phyloP scores from a whole-genome alignment of 2,329 filamentous ascomycete genomes.

The Ophiostoma sp. region DNA sequence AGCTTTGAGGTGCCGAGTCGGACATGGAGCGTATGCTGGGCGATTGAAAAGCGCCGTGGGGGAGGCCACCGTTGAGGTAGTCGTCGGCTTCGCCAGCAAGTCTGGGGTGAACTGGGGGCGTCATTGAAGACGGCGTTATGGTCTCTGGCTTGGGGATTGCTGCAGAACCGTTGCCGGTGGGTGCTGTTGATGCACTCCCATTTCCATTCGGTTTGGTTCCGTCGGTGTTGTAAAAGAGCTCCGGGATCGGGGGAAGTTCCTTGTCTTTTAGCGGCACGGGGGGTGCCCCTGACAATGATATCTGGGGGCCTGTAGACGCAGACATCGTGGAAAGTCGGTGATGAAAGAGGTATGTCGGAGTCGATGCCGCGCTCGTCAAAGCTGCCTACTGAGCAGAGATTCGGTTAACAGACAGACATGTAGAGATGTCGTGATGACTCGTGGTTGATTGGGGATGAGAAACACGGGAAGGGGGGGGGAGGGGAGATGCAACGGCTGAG shows the following conservation, averaged over 20 bases:
- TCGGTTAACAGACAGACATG: neutral
- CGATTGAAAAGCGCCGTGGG: constrained; percentile 28
- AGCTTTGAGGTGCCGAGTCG: neutral
- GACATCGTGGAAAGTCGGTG: constrained; percentile 2
- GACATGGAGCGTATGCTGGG: neutral
- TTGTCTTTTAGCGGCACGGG: constrained; percentile 18
- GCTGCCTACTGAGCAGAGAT: neutral
- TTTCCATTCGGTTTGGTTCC: constrained; percentile 10
- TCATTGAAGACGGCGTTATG: neutral
- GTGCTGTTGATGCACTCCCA: neutral
- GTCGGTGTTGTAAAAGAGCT: neutral
- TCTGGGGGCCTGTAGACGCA: neutral
- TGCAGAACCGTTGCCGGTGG: constrained; percentile 13
- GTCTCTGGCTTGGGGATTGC: neutral
- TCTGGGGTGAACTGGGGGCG: neutral
- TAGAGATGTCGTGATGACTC: neutral
- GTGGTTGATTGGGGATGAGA: neutral
- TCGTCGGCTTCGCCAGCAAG: constrained; percentile 31
- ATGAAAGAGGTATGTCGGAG: neutral
- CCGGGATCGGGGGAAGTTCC: constrained; percentile 18
- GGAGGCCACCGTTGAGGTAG: constrained; percentile 36
- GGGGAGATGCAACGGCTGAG: neutral
- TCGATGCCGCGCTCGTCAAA: neutral
- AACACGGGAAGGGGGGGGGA: neutral
- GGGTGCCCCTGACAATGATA: neutral